These are phyloP conservation scores for Pseudogymnoascus sp. DNA, from an alignment of 2,329 filamentous ascomycete genomes.

Conservation along the genomic window DNA sequence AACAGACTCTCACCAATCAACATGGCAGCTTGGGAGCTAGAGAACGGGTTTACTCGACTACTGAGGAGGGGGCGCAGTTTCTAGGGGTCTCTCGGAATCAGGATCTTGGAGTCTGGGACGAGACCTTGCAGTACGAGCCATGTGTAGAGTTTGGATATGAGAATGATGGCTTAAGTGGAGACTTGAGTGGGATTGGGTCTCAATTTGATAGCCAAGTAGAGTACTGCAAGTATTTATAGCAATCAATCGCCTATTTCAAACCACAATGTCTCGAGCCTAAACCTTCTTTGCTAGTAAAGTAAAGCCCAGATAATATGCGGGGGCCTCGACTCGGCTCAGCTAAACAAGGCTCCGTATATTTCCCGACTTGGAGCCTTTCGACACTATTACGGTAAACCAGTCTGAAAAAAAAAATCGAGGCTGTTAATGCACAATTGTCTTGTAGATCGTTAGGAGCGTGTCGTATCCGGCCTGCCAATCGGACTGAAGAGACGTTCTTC, in stretches of 20 bases:
- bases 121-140: not conserved
- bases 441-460: not conserved
- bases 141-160: not conserved
- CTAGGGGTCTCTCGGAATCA: too few species aligned
- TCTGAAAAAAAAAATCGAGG: not conserved
- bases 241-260: not conserved
- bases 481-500: not conserved
- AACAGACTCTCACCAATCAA: not conserved
- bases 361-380: not conserved
- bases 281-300: not conserved
- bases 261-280: not conserved
- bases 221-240: not conserved
- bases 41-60: not conserved
- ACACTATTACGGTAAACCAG: not conserved
- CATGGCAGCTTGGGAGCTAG: not conserved
- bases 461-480: not conserved
- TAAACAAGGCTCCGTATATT: not conserved
- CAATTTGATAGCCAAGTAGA: not conserved
- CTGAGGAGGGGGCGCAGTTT: not conserved
- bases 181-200: not conserved
- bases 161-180: not conserved
- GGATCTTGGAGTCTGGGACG: not conserved
- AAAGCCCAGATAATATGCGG: not conserved
- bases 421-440: not conserved
- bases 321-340: not conserved